These are phyloP conservation scores for Globisporangium iwayamae DNA, from an alignment of 352 stramenopile genomes.

Conservation along the genomic window DNA sequence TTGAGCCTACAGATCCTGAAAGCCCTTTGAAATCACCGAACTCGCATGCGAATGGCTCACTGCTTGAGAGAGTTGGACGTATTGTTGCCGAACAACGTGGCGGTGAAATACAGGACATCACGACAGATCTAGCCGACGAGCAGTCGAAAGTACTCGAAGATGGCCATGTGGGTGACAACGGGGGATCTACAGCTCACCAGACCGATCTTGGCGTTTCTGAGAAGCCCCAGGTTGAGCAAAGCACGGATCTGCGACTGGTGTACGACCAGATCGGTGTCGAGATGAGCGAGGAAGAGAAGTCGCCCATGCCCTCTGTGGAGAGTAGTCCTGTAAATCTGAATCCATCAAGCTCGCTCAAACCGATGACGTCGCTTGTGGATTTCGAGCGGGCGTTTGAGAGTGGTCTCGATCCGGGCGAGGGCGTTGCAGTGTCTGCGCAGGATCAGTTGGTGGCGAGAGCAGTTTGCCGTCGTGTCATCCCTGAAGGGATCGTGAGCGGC, in stretches of 20 bases:
- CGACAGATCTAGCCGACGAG: constrained; percentile 32
- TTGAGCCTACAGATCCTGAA: constrained; percentile 21
- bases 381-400: constrained; percentile 36
- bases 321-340: constrained; percentile 4
- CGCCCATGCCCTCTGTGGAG: constrained; percentile 4
- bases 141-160: constrained; percentile 15
- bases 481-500: constrained; percentile 68
- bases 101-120: constrained; percentile 80
- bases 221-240: constrained; percentile 21
- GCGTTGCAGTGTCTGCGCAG: constrained; percentile 43
- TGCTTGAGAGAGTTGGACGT: constrained; percentile 68
- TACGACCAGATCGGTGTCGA: constrained; percentile 7
- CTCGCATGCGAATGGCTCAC: constrained; percentile 27
- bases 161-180: constrained; percentile 15
- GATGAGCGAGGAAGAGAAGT: constrained; percentile 14
- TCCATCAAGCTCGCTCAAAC: constrained; percentile 12
- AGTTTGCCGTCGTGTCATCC: constrained; percentile 66
- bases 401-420: constrained; percentile 67
- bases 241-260: constrained; percentile 7
- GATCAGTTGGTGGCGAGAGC: constrained; percentile 68
- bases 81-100: constrained; percentile 69
- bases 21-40: constrained; percentile 19
- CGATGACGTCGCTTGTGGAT: constrained; percentile 22
- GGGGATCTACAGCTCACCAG: constrained; percentile 11
- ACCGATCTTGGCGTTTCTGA: constrained; percentile 12